Conservation (phyloP, 345 rosid genomes). For the Corchorus olitorius region DNA sequence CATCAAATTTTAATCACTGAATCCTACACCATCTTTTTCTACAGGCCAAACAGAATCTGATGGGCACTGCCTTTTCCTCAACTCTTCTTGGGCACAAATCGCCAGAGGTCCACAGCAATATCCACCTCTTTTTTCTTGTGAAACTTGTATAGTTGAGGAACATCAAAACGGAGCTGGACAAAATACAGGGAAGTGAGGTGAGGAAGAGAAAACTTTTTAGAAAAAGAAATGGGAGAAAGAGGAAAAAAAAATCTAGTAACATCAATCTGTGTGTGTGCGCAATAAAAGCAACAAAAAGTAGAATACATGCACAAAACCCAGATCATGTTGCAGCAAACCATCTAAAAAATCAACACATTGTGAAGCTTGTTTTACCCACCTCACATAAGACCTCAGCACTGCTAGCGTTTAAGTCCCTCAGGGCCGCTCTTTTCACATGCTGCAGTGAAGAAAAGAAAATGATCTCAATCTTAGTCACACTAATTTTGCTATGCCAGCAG, state of each 20-base stretch:
- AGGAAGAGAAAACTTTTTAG: neutral
- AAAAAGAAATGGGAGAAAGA: neutral
- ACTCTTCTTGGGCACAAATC: constrained; percentile 63
- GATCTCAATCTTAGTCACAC: neutral
- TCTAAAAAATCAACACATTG: neutral
- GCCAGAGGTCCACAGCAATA: constrained; percentile 95
- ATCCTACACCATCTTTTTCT: too few relatives aligned
- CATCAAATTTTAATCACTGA: too few relatives aligned
- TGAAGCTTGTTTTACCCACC: constrained; percentile 42
- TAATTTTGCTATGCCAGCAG: neutral
- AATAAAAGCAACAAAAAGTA: neutral
- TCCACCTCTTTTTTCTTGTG: constrained; percentile 88
- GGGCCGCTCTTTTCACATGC: constrained; percentile 78
- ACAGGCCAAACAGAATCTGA: too few relatives aligned
- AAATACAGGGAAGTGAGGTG: neutral
- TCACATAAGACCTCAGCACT: constrained; percentile 90
- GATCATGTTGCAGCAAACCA: neutral
- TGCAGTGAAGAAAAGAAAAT: constrained; percentile 28
- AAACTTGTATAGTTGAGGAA: constrained; percentile 83
- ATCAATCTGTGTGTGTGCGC: neutral
- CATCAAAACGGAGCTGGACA: constrained; percentile 72
- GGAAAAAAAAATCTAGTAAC: neutral
- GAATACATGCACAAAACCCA: neutral
- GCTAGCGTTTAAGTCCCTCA: constrained; percentile 73
- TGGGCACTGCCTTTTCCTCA: neutral